Evolutionary conservation across 1,284 basidiomycete species (phyloP), one percentile per base, ranked within the genome.

Genomic region (Hymenochaete sp.): DNA sequence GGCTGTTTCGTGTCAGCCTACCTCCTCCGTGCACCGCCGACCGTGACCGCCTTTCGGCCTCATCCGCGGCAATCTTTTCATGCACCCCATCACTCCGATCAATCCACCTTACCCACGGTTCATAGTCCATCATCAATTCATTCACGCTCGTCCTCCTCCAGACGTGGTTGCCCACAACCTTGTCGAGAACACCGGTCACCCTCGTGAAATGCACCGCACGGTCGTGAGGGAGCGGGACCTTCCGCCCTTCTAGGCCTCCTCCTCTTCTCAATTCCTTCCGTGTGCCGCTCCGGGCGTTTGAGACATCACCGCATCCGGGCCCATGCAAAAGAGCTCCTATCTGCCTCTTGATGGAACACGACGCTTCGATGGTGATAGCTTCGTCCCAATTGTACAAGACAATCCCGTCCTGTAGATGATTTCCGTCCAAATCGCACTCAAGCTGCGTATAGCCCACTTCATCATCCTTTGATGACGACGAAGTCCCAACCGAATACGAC

Each of bases 101-200:
- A 61, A 95, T 85, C 45, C 65, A 55, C 46, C 80, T 70, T 33
- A 92, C 64, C 61, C 72, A 75, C 21, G 91, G 82, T 51, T 77
- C 66, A 58, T 88, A 85, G 41, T 93, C 86, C 55, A 82, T 60
- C 54, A 75, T 67, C 40, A 79, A 62, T 51, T 68, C 65, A 21
- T 60, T 57, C 28, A 67, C 64, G 33, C 68, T 67, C 45, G 72
- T 58, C 48, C 70, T 61, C 40, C 61, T 50, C 8, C 61, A 52
- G 8, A 56, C 50, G 13, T 16, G 14, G 4, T 16, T 35, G 58
- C 63, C 60, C 37, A 72, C 61, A 26, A 65, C 51, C 14, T 62
- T 58, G 45, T 66, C 67, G 42, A 73, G 62, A 51, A 75, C 71
- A 18, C 37, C 41, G 45, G 45, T 47, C 41, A 47, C 45, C 27